Evolutionary conservation across 352 stramenopile genomes (phyloP).

Genomic region (Phytophthora nicotianae): DNA sequence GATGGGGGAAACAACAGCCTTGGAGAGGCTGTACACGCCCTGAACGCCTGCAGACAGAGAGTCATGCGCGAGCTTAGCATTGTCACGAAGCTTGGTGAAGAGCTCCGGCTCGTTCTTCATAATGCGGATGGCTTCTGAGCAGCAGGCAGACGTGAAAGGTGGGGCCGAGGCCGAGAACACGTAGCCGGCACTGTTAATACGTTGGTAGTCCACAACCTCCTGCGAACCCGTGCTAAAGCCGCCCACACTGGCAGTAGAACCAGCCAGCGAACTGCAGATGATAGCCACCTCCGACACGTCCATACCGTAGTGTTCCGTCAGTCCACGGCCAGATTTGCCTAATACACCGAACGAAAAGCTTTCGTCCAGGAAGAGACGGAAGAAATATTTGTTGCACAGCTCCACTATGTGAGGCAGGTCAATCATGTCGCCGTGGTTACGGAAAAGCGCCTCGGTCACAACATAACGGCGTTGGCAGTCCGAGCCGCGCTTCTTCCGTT

Average conservation of each 20-base stretch:
- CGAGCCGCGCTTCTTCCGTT: constrained; percentile 74
- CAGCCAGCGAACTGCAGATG: constrained; percentile 94
- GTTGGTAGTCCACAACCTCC: constrained; percentile 98
- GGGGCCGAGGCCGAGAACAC: constrained; percentile 98
- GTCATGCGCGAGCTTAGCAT: constrained; percentile 66
- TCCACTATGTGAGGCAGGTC: constrained; percentile 93
- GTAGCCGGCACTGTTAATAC: constrained; percentile 97
- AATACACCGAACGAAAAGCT: constrained; percentile 95
- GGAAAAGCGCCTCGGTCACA: constrained; percentile 98
- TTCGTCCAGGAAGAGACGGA: constrained; percentile 90
- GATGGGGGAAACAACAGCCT: constrained; percentile 68
- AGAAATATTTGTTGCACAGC: constrained; percentile 92
- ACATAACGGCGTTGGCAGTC: constrained; percentile 96
- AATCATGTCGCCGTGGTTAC: constrained; percentile 95
- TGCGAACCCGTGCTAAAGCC: constrained; percentile 96
- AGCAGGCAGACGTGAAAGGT: constrained; percentile 94
- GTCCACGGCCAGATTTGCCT: constrained; percentile 87
- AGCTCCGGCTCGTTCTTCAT: constrained; percentile 81
- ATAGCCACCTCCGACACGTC: constrained; percentile 91
- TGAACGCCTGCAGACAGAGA: constrained; percentile 45
- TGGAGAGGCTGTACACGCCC: constrained; percentile 57
- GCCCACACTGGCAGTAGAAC: constrained; percentile 93
- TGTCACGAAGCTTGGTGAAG: constrained; percentile 70
- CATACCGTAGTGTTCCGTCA: constrained; percentile 85
- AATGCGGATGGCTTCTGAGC: constrained; percentile 85